A percentile compares a stretch with the other conserved stretches of the same genome.
phyloP scores from a whole-genome alignment of 83 land plant genomes.

The Diphasiastrum complanatum region DNA sequence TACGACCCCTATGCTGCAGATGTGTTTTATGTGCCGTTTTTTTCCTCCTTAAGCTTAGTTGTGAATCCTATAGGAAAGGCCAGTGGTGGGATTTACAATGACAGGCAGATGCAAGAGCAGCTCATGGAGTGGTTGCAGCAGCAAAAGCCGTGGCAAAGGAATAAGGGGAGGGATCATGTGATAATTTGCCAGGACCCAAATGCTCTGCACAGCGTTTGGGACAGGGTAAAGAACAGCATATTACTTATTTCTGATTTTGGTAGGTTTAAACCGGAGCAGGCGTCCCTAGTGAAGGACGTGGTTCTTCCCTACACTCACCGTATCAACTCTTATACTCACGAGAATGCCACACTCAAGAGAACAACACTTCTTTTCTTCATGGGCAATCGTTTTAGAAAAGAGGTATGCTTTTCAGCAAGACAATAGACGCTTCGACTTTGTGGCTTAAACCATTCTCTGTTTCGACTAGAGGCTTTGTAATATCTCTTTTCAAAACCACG shows the following conservation, averaged over 20 bases:
- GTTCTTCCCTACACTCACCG: slow-evolving; percentile 71
- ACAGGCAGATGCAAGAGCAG: slow-evolving; percentile 65
- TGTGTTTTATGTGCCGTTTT: slow-evolving; percentile 76
- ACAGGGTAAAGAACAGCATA: slow-evolving; percentile 51
- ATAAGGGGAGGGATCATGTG: slow-evolving; percentile 72
- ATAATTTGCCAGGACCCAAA: slow-evolving; percentile 72
- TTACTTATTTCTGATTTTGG: slow-evolving; percentile 81
- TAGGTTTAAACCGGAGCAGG: slow-evolving; percentile 55
- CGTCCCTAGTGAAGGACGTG: slow-evolving; percentile 71
- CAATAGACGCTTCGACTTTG: background rate
- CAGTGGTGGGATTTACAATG: slow-evolving; percentile 34
- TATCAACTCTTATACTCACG: slow-evolving; percentile 45
- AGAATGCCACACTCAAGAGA: slow-evolving; percentile 38
- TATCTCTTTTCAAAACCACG: too few relatives aligned
- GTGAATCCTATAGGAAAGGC: slow-evolving; percentile 32
- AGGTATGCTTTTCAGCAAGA: slow-evolving; percentile 32
- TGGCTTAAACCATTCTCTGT: background rate
- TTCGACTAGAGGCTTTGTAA: background rate
- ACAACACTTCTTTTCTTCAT: slow-evolving; percentile 64
- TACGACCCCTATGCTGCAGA: slow-evolving; percentile 52
- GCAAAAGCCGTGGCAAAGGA: slow-evolving; percentile 56
- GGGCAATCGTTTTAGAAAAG: slow-evolving; percentile 79
- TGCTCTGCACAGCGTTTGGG: slow-evolving; percentile 49
- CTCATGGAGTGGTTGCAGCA: slow-evolving; percentile 57
- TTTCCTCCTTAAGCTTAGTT: slow-evolving; percentile 64